Conservation (phyloP, 1,139 yeast species). For the Debaryomyces subglobosus region DNA sequence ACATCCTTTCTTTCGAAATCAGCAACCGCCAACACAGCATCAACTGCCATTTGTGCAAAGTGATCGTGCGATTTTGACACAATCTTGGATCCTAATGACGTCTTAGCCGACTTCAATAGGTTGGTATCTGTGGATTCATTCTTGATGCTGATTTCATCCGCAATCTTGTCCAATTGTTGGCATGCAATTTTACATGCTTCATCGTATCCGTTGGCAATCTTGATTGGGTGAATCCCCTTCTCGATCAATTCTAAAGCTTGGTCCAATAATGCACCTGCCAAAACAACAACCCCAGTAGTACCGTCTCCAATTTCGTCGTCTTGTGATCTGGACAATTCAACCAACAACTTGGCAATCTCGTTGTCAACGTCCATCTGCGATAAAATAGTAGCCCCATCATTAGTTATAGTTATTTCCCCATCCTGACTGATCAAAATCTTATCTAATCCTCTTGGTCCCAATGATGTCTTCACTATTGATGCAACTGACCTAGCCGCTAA, state of each 20-base stretch:
- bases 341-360: conserved; percentile 93
- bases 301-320: conserved; percentile 99
- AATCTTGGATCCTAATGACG: conserved; percentile 93
- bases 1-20: conserved; percentile 92
- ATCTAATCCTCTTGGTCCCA: conserved; percentile 98
- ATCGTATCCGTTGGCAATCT: conserved; percentile 96
- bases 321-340: conserved; percentile 91
- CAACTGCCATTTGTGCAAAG: conserved; percentile 97
- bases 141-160: conserved; percentile 61
- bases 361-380: conserved; percentile 95
- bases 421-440: conserved; percentile 91
- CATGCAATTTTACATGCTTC: conserved; percentile 94
- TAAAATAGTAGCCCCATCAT: conserved; percentile 97
- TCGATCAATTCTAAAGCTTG: conserved; percentile 94
- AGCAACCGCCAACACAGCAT: conserved; percentile 90
- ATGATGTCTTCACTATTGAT: conserved; percentile 84
- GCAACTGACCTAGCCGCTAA: conserved; percentile 96
- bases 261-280: conserved; percentile 92
- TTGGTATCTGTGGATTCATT: conserved; percentile 52
- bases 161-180: conserved; percentile 69
- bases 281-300: conserved; percentile 97
- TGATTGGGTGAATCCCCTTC: conserved; percentile 96
- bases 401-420: conserved; percentile 97
- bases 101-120: conserved; percentile 87
- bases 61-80: conserved; percentile 92